A percentile compares a stretch with the other conserved stretches of the same genome.
Conservation (phyloP, 129 eudicot species). For the Helichrysum umbraculigerum region DNA sequence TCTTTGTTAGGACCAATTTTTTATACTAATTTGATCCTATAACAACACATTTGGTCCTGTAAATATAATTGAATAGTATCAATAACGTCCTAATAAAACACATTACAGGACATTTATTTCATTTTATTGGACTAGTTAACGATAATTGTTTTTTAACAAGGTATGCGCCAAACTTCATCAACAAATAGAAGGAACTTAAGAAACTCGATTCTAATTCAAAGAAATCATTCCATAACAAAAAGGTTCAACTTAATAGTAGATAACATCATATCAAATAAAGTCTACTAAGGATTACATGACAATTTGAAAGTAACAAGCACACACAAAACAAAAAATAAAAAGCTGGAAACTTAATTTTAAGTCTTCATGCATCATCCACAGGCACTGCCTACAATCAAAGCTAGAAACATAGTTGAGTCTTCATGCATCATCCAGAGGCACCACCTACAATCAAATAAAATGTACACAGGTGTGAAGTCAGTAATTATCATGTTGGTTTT, state of each 20-base stretch:
- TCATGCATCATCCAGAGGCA: too few species aligned
- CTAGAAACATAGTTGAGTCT: too few species aligned
- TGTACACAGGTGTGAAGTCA: too few species aligned
- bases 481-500: too few species aligned
- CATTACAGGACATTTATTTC: neutral
- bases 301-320: too few species aligned
- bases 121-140: neutral
- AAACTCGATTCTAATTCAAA: neutral
- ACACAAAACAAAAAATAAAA: neutral
- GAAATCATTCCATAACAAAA: neutral
- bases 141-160: too few species aligned
- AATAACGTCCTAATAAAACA: neutral
- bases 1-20: neutral
- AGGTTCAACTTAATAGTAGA: neutral
- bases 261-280: neutral
- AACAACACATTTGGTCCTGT: too few species aligned
- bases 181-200: neutral
- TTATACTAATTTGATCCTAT: too few species aligned
- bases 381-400: too few species aligned
- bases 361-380: neutral
- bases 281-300: too few species aligned
- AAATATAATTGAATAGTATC: too few species aligned
- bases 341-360: neutral
- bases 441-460: too few species aligned
- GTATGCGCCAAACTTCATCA: neutral